Evolutionary conservation across 2,329 filamentous ascomycete genomes (phyloP), one percentile per base, ranked within the genome.

Genomic region (Whalleya microplaca): DNA sequence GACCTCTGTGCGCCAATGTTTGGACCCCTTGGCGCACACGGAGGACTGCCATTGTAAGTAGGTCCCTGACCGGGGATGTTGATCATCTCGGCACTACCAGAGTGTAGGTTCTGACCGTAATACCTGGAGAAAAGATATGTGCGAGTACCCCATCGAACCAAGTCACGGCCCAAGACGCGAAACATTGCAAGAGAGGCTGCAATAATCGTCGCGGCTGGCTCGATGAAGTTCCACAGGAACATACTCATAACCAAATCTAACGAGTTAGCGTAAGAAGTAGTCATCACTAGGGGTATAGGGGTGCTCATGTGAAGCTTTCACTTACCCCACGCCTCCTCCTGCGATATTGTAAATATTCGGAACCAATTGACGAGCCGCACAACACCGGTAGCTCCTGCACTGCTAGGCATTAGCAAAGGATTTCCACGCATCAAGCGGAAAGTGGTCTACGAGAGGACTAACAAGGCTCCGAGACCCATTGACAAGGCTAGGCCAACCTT

Each of bases 401-500:
- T 64, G 20, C n/a, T 19, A 8, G 19, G 10, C 37, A 18, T 60
- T 19, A 59, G 45, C 12, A 55, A 27, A 37, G 4, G n/a, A n/a
- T n/a, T n/a, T n/a, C 16, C 20, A 21, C 14, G 37, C 21, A 29
- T 12, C 6, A 2, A n/a, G 8, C 2, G 48, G 32, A 2, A 20
- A n/a, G 9, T 19, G 21, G 27, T 27, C 6, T 42, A n/a, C n/a
- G n/a, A 14, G 23, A 10, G 14, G 21, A 56, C 61, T 55, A n/a
- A 65, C 63, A 55, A 41, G 41, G 42, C 49, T 21, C 63, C 63
- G 9, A 64, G 60, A 32, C 63, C 64, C 59, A 64, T 63, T 12
- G 59, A 60, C n/a, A 64, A 46, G 8, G 42, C 56, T 9, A 66
- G 37, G 9, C 62, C 59, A 9, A 63, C 51, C 47, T 62, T 64